phyloP scores from a whole-genome alignment of 2,329 filamentous ascomycete genomes.

The Taxawa tesnikishii region DNA sequence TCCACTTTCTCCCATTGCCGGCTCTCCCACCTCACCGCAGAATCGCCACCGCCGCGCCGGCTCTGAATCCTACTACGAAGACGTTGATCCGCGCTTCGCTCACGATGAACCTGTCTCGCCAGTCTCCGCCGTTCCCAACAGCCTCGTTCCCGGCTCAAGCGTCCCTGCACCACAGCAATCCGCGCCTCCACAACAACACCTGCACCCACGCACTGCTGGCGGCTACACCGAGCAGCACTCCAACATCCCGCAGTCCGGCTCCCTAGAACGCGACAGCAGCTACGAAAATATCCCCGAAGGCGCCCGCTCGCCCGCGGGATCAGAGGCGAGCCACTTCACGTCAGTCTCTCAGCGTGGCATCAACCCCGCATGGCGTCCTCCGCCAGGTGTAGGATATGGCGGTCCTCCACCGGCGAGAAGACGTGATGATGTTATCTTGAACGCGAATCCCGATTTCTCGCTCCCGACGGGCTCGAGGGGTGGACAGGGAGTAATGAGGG shows the following conservation, averaged over 20 bases:
- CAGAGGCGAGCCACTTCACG: conserved; percentile 76
- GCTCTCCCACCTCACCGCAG: conserved; percentile 11
- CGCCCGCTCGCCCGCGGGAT: conserved; percentile 57
- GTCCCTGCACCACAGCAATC: conserved; percentile 9
- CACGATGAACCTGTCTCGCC: conserved; percentile 26
- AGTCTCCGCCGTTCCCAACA: conserved; percentile 7
- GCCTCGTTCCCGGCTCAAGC: conserved; percentile 8
- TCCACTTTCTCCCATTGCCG: conserved; percentile 14
- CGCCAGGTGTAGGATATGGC: conserved; percentile 33
- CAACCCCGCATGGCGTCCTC: conserved; percentile 70
- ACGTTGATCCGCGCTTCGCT: conserved; percentile 80
- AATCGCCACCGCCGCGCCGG: conserved; percentile 17
- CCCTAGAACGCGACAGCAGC: conserved; percentile 29
- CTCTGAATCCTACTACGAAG: conserved; percentile 68
- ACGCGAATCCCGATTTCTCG: conserved; percentile 76
- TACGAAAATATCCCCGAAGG: conserved; percentile 55
- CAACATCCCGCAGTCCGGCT: conserved; percentile 9
- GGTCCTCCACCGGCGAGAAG: conserved; percentile 29
- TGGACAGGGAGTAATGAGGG: conserved; percentile 22
- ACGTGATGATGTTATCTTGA: conserved; percentile 61
- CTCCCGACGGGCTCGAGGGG: too few species aligned
- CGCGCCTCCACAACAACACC: conserved; percentile 4
- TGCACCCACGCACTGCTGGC: not conserved
- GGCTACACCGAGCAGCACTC: conserved; percentile 5
- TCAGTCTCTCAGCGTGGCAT: conserved; percentile 79